Conservation (phyloP, 345 rosid genomes). For the Dipteronia dyeriana region DNA sequence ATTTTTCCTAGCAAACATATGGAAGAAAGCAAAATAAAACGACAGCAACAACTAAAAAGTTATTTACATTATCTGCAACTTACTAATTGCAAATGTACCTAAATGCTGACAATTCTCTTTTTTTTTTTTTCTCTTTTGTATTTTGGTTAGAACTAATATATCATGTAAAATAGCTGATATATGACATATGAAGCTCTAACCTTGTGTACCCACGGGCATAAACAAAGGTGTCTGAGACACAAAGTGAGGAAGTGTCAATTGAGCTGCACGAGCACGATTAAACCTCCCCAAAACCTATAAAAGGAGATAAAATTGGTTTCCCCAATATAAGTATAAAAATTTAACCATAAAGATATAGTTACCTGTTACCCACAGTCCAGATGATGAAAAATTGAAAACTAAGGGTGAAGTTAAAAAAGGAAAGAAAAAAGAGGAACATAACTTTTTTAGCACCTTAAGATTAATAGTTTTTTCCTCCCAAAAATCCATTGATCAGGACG, state of each 20-base stretch:
- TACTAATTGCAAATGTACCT: not conserved
- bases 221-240: constrained; percentile 73
- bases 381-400: not conserved
- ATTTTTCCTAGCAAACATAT: not conserved
- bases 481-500: not conserved
- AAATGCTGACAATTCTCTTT: not conserved
- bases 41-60: not conserved
- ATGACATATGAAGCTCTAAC: constrained; percentile 30
- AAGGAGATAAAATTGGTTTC: not conserved
- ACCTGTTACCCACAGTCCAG: not conserved
- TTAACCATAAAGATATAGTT: not conserved
- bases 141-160: not conserved
- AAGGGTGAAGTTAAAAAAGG: not conserved
- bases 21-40: not conserved
- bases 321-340: not conserved
- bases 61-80: not conserved
- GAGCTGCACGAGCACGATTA: constrained; percentile 86
- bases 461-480: not conserved
- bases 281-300: constrained; percentile 65
- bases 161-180: not conserved
- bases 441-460: not conserved
- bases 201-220: constrained; percentile 92
- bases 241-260: constrained; percentile 65
- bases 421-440: too few relatives aligned
- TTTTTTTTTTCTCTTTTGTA: not conserved